These are phyloP conservation scores for Albifimbria verrucaria DNA, from an alignment of 2,329 filamentous ascomycete genomes.

Conservation along the genomic window DNA sequence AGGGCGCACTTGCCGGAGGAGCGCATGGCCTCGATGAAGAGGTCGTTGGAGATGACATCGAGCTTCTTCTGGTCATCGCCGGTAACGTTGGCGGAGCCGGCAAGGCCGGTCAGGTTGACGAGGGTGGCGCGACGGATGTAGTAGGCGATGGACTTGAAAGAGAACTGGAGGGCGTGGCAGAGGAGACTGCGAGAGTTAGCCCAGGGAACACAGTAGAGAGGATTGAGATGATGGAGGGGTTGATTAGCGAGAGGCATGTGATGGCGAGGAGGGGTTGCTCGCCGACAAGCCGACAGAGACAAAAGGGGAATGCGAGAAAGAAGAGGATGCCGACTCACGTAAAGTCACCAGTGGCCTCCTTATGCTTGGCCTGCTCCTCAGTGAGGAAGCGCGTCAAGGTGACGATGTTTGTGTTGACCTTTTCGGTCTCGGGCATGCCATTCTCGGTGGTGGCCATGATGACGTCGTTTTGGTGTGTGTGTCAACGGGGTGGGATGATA, in stretches of 20 bases:
- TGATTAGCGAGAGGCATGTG: background rate
- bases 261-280: slow-evolving; percentile 8
- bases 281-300: slow-evolving; percentile 7
- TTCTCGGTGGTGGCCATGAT: slow-evolving; percentile 37
- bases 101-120: slow-evolving; percentile 92
- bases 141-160: slow-evolving; percentile 99
- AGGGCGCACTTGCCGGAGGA: slow-evolving; percentile 87
- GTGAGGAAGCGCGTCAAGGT: slow-evolving; percentile 94
- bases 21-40: slow-evolving; percentile 94
- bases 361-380: slow-evolving; percentile 90
- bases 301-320: background rate
- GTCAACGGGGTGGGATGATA: slow-evolving; percentile 10
- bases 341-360: slow-evolving; percentile 96
- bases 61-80: slow-evolving; percentile 99
- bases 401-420: slow-evolving; percentile 93
- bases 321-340: slow-evolving; percentile 62
- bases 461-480: slow-evolving; percentile 9
- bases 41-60: slow-evolving; percentile 96
- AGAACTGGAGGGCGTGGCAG: slow-evolving; percentile 97
- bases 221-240: no score
- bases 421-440: slow-evolving; percentile 59
- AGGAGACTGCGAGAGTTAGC: slow-evolving; percentile 61
- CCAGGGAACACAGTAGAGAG: no score
- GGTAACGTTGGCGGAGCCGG: slow-evolving; percentile 90
- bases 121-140: slow-evolving; percentile 95